Evolutionary conservation across 2,329 filamentous ascomycete genomes (phyloP), one percentile per base, ranked within the genome.

Genomic region (Rhinocladiella mackenziei): DNA sequence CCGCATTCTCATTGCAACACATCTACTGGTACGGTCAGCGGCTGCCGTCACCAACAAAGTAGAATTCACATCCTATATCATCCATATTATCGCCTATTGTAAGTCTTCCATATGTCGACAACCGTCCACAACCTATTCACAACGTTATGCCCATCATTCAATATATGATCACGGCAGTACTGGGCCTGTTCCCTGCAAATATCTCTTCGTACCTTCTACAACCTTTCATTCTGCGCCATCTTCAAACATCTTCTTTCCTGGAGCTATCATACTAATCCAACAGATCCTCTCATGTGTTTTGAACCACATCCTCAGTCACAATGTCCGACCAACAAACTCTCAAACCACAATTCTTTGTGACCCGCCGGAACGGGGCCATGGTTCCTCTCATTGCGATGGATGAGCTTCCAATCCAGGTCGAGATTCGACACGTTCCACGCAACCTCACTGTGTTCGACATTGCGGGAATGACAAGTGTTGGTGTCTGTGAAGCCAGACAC

Each of bases 321-420:
- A 40, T 36, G 29, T 17, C 44, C 14, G 33, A 45, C 14, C 29
- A 47, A 18, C 35, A 55, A 17, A 43, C 56, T 9, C 51, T 63
- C 35, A 62, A 60, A 35, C 67, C 69, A 26, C 60, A 61, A 44
- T 70, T 65, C 50, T 73, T 70, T 51, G 60, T 68, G 33, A 58
- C 63, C 29, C 67, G 70, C 25, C 61, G 63, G 28, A 63, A 68
- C 54, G 65, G 67, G 20, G 58, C 56, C 5, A 46, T 70, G 31
- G 65, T 64, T 13, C 67, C 70, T 4, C 61, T 73, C 9, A 58
- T 73, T 31, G 65, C 70, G 4, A 54, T 71, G 4, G 70, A 73
- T 48, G 70, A 73, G 50, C 58, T 73, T 1, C 69, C 69, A 2
- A 17, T 56, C 2, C 53, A 58, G 14, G 38, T 73, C 28, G 51